Conservation (phyloP, 2,329 filamentous ascomycete species). For the Podosphaera aphanis region DNA sequence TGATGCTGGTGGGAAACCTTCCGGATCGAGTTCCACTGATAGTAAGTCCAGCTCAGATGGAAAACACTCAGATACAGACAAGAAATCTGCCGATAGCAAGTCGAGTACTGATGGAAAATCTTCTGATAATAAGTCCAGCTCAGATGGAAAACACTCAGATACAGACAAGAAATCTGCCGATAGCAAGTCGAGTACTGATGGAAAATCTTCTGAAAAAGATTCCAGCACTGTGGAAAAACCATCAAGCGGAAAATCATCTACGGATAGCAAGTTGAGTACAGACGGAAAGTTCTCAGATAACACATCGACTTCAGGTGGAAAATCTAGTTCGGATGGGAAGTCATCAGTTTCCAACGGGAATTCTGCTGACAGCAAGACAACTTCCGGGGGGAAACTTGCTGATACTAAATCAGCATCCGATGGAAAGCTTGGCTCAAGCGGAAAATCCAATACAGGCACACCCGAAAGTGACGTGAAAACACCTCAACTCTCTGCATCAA, state of each 20-base stretch:
- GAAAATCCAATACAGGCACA: neutral
- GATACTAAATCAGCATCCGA: neutral
- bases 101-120: neutral
- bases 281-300: too few relatives aligned
- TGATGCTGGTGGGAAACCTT: too few relatives aligned
- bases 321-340: too few relatives aligned
- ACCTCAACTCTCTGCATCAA: too few relatives aligned
- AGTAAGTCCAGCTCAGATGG: neutral
- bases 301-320: too few relatives aligned
- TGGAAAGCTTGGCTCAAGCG: neutral
- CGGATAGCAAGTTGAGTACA: neutral
- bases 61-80: neutral
- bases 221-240: neutral
- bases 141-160: too few relatives aligned
- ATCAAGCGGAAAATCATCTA: neutral
- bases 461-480: neutral
- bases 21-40: neutral
- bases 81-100: neutral
- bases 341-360: neutral
- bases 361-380: neutral
- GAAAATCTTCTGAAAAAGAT: neutral
- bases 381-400: neutral
- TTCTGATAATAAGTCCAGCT: neutral
- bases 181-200: neutral
- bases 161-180: neutral